phyloP scores from a whole-genome alignment of 2,329 filamentous ascomycete genomes.

The Cercospora canescens region DNA sequence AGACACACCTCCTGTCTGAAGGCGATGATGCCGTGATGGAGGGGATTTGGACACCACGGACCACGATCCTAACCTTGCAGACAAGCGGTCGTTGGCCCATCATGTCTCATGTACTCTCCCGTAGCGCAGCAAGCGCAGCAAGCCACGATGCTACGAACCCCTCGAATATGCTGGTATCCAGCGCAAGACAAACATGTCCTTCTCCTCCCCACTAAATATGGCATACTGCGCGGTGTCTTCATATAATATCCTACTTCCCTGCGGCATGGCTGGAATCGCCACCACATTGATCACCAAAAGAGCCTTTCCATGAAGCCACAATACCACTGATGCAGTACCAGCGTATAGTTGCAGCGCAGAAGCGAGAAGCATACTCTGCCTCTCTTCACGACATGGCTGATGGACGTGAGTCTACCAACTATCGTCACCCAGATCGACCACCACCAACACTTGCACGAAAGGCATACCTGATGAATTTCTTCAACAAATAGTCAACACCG shows the following conservation, averaged over 20 bases:
- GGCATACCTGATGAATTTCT: neutral
- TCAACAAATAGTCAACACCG: slow-evolving; percentile 58
- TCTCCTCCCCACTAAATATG: neutral
- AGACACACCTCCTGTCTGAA: slow-evolving; percentile 3
- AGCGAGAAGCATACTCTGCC: neutral
- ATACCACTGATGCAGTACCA: neutral
- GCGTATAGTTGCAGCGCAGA: neutral
- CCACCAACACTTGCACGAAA: neutral
- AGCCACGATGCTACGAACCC: slow-evolving; percentile 11
- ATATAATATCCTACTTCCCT: slow-evolving; percentile 6
- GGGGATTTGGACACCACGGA: neutral
- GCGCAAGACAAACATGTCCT: neutral
- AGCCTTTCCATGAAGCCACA: neutral
- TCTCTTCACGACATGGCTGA: slow-evolving; percentile 50
- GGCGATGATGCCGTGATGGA: neutral
- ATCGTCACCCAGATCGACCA: neutral
- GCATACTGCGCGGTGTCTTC: neutral
- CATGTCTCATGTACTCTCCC: neutral
- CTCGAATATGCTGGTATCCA: slow-evolving; percentile 1
- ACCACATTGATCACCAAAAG: slow-evolving; percentile 1
- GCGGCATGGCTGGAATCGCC: slow-evolving; percentile 5
- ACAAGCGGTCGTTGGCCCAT: slow-evolving; percentile 8
- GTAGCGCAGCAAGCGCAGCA: slow-evolving; percentile 12
- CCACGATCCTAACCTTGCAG: neutral
- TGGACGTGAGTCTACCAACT: slow-evolving; percentile 45